These are phyloP conservation scores for Speleostelium caveatum DNA, from an alignment of 78 protist species.

Conservation along the genomic window DNA sequence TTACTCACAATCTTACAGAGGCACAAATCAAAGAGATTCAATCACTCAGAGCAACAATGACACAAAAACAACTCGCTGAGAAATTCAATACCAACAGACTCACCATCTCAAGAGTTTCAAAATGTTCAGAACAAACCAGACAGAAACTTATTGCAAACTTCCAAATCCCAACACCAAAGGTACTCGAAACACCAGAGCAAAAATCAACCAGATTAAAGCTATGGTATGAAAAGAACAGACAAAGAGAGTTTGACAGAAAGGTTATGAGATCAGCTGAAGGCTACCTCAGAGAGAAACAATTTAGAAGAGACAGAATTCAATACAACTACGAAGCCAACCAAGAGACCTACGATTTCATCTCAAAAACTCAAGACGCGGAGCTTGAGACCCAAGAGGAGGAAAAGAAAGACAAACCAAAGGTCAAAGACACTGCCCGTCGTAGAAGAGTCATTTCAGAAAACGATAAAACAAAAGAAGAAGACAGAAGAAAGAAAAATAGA, in stretches of 20 bases:
- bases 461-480: neutral
- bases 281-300: neutral
- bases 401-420: slow-evolving; percentile 13
- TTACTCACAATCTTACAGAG: neutral
- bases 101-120: neutral
- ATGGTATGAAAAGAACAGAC: slow-evolving; percentile 15
- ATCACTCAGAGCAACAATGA: slow-evolving; percentile 1
- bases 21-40: slow-evolving; percentile 12
- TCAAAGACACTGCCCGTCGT: neutral
- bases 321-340: neutral
- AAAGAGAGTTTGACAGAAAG: slow-evolving; percentile 54
- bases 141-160: slow-evolving; percentile 7
- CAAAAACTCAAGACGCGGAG: neutral
- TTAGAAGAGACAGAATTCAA: slow-evolving; percentile 3
- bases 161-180: neutral
- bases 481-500: neutral
- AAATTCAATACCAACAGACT: slow-evolving; percentile 9
- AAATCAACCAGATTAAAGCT: neutral
- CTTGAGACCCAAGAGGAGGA: neutral
- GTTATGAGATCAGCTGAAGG: slow-evolving; percentile 18
- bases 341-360: slow-evolving; percentile 18
- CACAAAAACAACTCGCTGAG: slow-evolving; percentile 46
- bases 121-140: neutral
- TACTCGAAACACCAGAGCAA: neutral
- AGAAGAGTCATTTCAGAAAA: neutral